A percentile compares a stretch with the other conserved stretches of the same genome.
Conservation (phyloP, 805 yeast species). For the Candida suzukii region DNA sequence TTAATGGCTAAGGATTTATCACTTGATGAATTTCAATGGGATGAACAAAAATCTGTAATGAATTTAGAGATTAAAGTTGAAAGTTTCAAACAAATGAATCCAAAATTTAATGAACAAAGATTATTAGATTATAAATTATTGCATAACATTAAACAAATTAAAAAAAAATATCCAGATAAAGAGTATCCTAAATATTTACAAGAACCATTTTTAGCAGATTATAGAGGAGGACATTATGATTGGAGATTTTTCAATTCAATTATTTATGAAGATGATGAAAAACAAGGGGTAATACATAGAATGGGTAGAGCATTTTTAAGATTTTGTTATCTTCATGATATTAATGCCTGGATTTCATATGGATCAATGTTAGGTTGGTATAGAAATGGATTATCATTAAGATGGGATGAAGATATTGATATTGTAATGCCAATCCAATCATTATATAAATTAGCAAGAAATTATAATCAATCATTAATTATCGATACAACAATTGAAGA, state of each 20-base stretch:
- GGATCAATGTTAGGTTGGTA: constrained; percentile 59
- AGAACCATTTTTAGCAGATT: constrained; percentile 25
- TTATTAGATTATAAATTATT: constrained; percentile 14
- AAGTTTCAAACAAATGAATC: no score
- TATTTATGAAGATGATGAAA: constrained; percentile 31
- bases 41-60: no score
- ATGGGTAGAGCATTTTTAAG: constrained; percentile 45
- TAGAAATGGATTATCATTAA: constrained; percentile 55
- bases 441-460: constrained; percentile 36
- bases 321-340: constrained; percentile 36
- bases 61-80: no score
- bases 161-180: constrained; percentile 9
- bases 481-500: constrained; percentile 28
- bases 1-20: no score
- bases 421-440: constrained; percentile 52
- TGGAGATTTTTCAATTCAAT: constrained; percentile 47
- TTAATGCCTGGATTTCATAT: constrained; percentile 58
- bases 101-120: constrained; percentile 1
- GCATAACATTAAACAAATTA: constrained; percentile 10
- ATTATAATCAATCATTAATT: constrained; percentile 42
- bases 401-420: constrained; percentile 66
- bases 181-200: constrained; percentile 25
- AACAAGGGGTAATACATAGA: constrained; percentile 35
- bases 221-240: constrained; percentile 37
- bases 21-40: no score